Percentiles rank a stretch among this genome's conserved stretches.
Evolutionary conservation across 495 filamentous ascomycete species (phyloP).

Genomic region (Trichocladium uniseriatum): DNA sequence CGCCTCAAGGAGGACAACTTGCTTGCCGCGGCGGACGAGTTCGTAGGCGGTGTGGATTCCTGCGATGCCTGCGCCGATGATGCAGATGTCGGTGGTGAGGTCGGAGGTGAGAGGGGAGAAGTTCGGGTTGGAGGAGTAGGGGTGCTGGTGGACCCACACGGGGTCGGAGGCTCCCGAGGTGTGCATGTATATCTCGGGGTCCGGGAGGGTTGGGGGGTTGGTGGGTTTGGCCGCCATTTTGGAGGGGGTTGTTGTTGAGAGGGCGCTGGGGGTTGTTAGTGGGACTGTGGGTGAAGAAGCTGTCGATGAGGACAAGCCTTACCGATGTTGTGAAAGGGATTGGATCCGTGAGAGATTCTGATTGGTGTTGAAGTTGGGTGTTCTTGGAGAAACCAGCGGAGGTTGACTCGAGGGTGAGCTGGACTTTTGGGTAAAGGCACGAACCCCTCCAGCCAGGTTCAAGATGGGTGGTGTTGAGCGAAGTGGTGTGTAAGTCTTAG

Average conservation of each 20-base stretch:
- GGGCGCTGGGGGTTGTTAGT: not conserved
- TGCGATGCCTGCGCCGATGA: slow-evolving; percentile 49
- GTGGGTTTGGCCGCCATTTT: slow-evolving; percentile 6
- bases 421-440: no score
- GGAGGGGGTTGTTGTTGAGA: not conserved
- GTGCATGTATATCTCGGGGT: slow-evolving; percentile 29
- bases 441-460: no score
- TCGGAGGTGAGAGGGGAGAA: slow-evolving; percentile 35
- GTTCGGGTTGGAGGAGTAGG: slow-evolving; percentile 36
- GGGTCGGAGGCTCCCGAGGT: slow-evolving; percentile 43
- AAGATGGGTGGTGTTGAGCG: no score
- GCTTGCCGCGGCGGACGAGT: slow-evolving; percentile 39
- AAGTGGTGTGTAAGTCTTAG: no score
- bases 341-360: not conserved
- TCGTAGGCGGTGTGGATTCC: slow-evolving; percentile 48
- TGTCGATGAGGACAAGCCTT: not conserved
- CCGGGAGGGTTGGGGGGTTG: not conserved
- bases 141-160: slow-evolving; percentile 45
- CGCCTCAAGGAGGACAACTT: slow-evolving; percentile 46
- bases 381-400: no score
- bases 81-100: slow-evolving; percentile 38
- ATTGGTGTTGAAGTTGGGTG: no score
- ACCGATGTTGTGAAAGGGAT: not conserved
- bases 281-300: not conserved
- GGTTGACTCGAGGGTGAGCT: no score